Percentiles rank a stretch among this genome's conserved stretches.
phyloP scores from a whole-genome alignment of 345 rosid genomes.

The Salix viminalis region DNA sequence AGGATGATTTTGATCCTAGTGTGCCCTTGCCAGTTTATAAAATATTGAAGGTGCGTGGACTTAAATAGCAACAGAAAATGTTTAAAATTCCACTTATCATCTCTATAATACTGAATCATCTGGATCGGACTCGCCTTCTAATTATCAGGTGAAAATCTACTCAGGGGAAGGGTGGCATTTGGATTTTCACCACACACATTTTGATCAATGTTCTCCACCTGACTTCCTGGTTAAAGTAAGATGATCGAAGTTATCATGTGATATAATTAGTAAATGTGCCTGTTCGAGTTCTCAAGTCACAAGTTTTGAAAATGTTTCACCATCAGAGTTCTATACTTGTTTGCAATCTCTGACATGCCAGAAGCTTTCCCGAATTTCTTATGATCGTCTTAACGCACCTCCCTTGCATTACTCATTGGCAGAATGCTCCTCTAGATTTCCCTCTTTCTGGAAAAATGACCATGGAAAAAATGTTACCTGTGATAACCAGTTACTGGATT shows the following conservation, averaged over 20 bases:
- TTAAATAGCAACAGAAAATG: neutral
- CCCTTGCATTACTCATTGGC: neutral
- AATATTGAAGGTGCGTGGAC: slow-evolving; percentile 11
- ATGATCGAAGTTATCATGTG: neutral
- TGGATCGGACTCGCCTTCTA: neutral
- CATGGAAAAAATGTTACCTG: too few species aligned
- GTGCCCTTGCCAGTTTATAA: neutral
- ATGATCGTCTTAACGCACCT: too few species aligned
- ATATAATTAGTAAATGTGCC: neutral
- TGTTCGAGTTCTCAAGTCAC: neutral
- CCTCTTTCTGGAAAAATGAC: neutral
- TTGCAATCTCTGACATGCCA: neutral
- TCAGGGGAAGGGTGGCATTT: slow-evolving; percentile 29
- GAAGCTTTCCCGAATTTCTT: neutral
- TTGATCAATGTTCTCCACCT: slow-evolving; percentile 27
- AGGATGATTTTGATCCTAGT: slow-evolving; percentile 12
- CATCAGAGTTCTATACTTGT: neutral
- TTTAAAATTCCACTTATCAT: neutral
- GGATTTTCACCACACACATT: slow-evolving; percentile 23
- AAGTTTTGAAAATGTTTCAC: neutral
- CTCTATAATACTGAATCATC: neutral
- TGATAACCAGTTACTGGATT: neutral
- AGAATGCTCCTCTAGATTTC: neutral
- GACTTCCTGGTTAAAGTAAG: slow-evolving; percentile 24
- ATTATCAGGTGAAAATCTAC: slow-evolving; percentile 19